Evolutionary conservation across 2,329 filamentous ascomycete genomes (phyloP).

Genomic region (Ceratocystis alfenasii): DNA sequence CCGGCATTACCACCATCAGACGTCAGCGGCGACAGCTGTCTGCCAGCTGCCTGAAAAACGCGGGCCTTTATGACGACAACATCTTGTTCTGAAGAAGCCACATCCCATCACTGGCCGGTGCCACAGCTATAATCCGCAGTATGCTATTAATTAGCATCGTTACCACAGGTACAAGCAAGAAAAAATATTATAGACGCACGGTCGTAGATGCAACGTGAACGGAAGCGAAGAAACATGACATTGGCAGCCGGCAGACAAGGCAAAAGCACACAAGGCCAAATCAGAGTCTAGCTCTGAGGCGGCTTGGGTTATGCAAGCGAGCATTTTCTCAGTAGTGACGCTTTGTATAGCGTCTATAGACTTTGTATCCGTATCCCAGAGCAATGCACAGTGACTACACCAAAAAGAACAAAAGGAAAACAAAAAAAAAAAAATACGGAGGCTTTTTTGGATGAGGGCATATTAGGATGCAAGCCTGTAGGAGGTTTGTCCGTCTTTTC

Average conservation of each 20-base stretch:
- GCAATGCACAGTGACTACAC: too few relatives aligned
- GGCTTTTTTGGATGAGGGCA: too few relatives aligned
- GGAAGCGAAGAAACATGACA: neutral
- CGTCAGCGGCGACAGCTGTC: neutral
- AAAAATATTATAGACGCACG: neutral
- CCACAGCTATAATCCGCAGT: neutral
- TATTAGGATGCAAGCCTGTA: too few relatives aligned
- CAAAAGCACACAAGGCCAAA: neutral
- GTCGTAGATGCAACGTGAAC: neutral
- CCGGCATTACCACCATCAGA: neutral
- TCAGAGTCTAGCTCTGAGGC: neutral
- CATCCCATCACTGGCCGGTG: too few relatives aligned
- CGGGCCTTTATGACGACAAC: too few relatives aligned
- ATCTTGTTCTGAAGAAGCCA: neutral
- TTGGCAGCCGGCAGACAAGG: neutral
- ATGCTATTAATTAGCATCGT: neutral
- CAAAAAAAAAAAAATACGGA: too few relatives aligned
- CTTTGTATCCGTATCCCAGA: neutral
- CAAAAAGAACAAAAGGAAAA: neutral
- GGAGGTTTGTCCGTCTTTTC: neutral
- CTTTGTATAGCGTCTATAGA: conserved; percentile 3
- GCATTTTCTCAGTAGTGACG: neutral
- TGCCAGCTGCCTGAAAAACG: too few relatives aligned
- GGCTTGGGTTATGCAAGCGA: neutral
- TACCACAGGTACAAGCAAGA: neutral